Evolutionary conservation across 768 basidiomycete genomes (phyloP).

Genomic region (Melanogaster broomeanus): DNA sequence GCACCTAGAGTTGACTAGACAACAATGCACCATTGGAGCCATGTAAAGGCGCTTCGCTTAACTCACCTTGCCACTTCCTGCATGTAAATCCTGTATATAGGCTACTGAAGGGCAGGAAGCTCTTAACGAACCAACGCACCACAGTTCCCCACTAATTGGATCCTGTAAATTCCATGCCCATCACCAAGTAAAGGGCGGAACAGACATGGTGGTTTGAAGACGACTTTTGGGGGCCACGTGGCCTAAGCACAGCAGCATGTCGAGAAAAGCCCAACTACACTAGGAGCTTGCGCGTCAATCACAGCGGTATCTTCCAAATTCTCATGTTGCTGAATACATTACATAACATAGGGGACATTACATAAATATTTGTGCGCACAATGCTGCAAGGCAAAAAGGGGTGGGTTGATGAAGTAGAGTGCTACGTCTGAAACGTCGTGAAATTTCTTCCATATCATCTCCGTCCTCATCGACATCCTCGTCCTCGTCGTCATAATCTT

Average conservation of each 20-base stretch:
- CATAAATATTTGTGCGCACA: background rate
- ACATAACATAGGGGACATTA: no score
- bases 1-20: slow-evolving; percentile 49
- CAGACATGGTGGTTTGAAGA: slow-evolving; percentile 10
- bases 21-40: background rate
- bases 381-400: background rate
- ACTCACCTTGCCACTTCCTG: slow-evolving; percentile 44
- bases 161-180: slow-evolving; percentile 44
- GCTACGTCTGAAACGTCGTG: slow-evolving; percentile 33
- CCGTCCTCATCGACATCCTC: slow-evolving; percentile 57
- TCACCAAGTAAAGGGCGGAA: slow-evolving; percentile 41
- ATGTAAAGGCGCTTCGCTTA: no score
- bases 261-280: no score
- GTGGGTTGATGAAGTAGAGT: background rate
- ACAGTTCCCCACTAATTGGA: slow-evolving; percentile 54
- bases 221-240: background rate
- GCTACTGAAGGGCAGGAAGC: background rate
- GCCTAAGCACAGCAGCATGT: no score
- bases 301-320: no score
- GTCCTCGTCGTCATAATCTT: slow-evolving; percentile 48
- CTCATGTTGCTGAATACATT: background rate
- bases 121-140: slow-evolving; percentile 36
- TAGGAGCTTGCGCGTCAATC: no score
- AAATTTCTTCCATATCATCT: slow-evolving; percentile 73
- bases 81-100: background rate